phyloP scores from a whole-genome alignment of 2,329 filamentous ascomycete species.

The Sporothrix schenckii region DNA sequence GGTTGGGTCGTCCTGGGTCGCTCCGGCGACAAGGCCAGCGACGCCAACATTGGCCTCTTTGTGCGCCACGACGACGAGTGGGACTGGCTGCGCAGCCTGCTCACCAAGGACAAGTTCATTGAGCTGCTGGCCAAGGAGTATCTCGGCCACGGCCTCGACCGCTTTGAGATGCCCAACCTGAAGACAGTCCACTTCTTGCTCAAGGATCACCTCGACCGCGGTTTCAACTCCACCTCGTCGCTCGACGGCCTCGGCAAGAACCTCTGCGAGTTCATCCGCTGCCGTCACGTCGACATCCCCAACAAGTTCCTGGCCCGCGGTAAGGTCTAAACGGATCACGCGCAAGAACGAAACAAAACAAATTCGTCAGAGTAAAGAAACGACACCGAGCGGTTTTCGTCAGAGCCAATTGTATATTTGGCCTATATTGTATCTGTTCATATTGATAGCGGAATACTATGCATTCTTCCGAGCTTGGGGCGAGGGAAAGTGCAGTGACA shows the following conservation, averaged over 20 bases:
- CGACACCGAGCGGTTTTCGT: not conserved
- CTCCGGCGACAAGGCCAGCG: conserved; percentile 50
- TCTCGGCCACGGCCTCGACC: conserved; percentile 46
- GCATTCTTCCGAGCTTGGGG: not conserved
- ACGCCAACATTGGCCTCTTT: conserved; percentile 53
- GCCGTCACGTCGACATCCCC: conserved; percentile 50
- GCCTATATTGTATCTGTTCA: not conserved
- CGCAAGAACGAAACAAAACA: not conserved
- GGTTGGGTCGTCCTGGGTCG: conserved; percentile 44
- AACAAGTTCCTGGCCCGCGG: conserved; percentile 45
- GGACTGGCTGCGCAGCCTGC: conserved; percentile 49
- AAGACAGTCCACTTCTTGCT: conserved; percentile 37
- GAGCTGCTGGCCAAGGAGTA: conserved; percentile 47
- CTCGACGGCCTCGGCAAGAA: conserved; percentile 33
- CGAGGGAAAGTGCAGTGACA: not conserved
- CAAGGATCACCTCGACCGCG: conserved; percentile 43
- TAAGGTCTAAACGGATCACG: conserved; percentile 25
- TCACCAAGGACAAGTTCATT: conserved; percentile 47
- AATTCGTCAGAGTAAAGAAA: not conserved
- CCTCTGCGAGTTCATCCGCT: conserved; percentile 40
- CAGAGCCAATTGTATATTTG: conserved; percentile 16
- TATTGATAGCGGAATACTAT: conserved; percentile 1
- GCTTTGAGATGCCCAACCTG: conserved; percentile 52
- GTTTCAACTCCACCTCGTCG: conserved; percentile 34
- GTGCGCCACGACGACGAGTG: conserved; percentile 50